These are phyloP conservation scores for Pseudocercospora fijiensis DNA, from an alignment of 2,329 filamentous ascomycete species.

Conservation along the genomic window DNA sequence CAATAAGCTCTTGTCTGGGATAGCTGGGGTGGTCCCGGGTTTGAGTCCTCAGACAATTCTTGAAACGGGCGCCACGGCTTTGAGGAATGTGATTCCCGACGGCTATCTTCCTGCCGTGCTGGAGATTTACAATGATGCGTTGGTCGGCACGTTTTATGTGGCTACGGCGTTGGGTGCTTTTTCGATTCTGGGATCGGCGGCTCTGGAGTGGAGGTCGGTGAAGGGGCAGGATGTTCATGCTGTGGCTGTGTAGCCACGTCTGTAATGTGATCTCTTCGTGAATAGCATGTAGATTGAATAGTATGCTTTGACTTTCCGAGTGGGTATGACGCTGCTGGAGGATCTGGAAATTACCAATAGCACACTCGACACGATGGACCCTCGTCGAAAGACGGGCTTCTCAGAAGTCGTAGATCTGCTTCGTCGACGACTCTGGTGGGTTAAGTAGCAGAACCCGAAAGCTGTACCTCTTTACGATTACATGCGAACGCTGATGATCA, in stretches of 20 bases:
- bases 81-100: constrained; percentile 53
- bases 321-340: not conserved
- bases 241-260: not conserved
- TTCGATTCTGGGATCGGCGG: constrained; percentile 53
- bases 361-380: not conserved
- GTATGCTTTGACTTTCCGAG: not conserved
- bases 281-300: not conserved
- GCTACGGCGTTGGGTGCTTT: constrained; percentile 54
- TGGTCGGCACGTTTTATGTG: constrained; percentile 60
- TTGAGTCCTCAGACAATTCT: constrained; percentile 32
- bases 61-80: constrained; percentile 55
- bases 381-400: not conserved
- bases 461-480: not conserved
- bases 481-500: not conserved
- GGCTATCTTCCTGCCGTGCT: constrained; percentile 55
- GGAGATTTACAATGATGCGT: constrained; percentile 60
- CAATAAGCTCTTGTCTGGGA: constrained; percentile 8
- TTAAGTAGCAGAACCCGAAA: not conserved
- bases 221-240: constrained; percentile 42
- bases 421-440: not conserved
- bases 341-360: not conserved
- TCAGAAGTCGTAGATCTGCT: not conserved
- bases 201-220: constrained; percentile 64
- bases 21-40: constrained; percentile 3
- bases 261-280: not conserved